Evolutionary conservation across 768 basidiomycete genomes (phyloP).

Genomic region (Guyanaporus albipodus): DNA sequence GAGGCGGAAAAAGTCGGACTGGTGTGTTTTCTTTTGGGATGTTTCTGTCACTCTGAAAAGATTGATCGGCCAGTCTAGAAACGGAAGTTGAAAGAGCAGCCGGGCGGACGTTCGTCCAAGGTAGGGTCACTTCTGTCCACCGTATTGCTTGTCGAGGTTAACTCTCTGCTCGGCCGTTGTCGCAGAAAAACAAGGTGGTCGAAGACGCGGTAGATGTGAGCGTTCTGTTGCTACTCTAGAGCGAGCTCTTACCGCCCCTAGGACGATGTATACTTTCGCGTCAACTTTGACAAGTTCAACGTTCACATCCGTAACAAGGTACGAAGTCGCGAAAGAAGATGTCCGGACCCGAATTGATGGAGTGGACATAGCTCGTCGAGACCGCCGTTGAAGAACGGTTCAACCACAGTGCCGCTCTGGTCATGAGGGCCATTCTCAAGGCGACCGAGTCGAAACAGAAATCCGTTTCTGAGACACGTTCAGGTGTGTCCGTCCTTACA

Average conservation of each 20-base stretch:
- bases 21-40: constrained; percentile 40
- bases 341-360: constrained; percentile 10
- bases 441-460: constrained; percentile 64
- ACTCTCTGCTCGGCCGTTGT: constrained; percentile 21
- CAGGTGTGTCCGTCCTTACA: constrained; percentile 42
- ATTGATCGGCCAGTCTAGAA: constrained; percentile 45
- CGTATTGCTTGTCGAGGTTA: constrained; percentile 3
- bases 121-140: constrained; percentile 30
- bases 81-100: constrained; percentile 50
- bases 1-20: constrained; percentile 70
- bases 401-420: constrained; percentile 68
- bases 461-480: constrained; percentile 55
- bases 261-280: constrained; percentile 74
- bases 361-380: constrained; percentile 61
- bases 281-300: constrained; percentile 88
- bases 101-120: constrained; percentile 48
- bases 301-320: constrained; percentile 86
- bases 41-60: background rate
- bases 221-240: background rate
- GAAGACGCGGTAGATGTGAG: constrained; percentile 68
- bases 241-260: constrained; percentile 26
- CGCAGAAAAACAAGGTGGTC: constrained; percentile 42
- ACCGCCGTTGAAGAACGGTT: constrained; percentile 73
- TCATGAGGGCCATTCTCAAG: constrained; percentile 68
- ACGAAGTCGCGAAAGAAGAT: constrained; percentile 18